phyloP scores from a whole-genome alignment of 2,329 filamentous ascomycete species.

The Capronia coronata region DNA sequence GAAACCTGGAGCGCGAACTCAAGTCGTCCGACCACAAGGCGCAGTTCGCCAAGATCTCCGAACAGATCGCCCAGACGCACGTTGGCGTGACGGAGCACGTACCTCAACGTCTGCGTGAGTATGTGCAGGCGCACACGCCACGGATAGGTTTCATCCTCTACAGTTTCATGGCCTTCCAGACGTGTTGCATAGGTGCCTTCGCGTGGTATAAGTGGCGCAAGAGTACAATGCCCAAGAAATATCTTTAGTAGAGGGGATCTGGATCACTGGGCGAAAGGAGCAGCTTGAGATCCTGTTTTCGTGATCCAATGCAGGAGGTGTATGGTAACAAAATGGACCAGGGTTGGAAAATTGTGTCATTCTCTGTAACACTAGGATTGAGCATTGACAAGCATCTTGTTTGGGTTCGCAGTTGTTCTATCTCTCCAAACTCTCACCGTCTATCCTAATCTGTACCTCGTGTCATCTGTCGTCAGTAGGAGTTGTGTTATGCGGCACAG shows the following conservation, averaged over 20 bases:
- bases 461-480: neutral
- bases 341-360: neutral
- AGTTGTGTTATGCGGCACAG: neutral
- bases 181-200: constrained; percentile 63
- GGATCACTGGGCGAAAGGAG: neutral
- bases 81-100: constrained; percentile 47
- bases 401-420: neutral
- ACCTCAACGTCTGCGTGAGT: constrained; percentile 34
- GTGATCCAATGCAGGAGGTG: neutral
- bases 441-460: neutral
- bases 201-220: constrained; percentile 73
- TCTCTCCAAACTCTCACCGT: neutral
- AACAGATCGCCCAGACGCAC: constrained; percentile 49
- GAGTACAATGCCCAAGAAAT: constrained; percentile 80
- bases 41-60: constrained; percentile 49
- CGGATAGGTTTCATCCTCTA: constrained; percentile 59
- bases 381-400: neutral
- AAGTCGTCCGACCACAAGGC: constrained; percentile 46
- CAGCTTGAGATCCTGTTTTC: neutral
- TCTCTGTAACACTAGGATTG: neutral
- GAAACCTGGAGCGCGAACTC: constrained; percentile 48
- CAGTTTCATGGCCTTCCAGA: constrained; percentile 67
- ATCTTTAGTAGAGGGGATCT: constrained; percentile 49
- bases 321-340: neutral
- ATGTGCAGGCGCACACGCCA: constrained; percentile 36